Conservation (phyloP, 2,329 filamentous ascomycete species). For the Sporothrix schenckii region DNA sequence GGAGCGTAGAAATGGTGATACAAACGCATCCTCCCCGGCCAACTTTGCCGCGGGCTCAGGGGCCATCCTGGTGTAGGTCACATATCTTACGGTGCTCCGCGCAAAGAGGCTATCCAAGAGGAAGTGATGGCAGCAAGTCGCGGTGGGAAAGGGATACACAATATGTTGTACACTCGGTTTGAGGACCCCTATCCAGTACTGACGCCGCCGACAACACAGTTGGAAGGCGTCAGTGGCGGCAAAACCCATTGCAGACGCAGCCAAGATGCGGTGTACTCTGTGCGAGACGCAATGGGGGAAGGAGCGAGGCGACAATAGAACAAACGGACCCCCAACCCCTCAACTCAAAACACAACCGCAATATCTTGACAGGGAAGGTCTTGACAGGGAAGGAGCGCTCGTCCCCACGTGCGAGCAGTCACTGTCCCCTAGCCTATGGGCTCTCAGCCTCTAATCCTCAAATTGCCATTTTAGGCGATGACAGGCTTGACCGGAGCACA, state of each 20-base stretch:
- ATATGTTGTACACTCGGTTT: no score
- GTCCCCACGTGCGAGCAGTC: conserved; percentile 25
- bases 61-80: conserved; percentile 20
- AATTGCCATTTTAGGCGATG: conserved; percentile 14
- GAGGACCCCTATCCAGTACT: neutral
- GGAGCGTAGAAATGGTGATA: conserved; percentile 10
- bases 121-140: neutral
- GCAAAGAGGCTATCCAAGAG: neutral
- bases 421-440: conserved; percentile 17
- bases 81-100: conserved; percentile 4
- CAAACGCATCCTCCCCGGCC: neutral
- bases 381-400: neutral
- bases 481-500: conserved; percentile 7
- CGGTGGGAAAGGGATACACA: conserved; percentile 15
- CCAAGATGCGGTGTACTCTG: conserved; percentile 7
- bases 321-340: conserved; percentile 1
- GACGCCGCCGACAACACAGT: neutral
- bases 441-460: conserved; percentile 4
- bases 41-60: neutral
- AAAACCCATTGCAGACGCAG: neutral
- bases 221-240: conserved; percentile 11
- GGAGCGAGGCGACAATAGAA: neutral
- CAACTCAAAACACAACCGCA: conserved; percentile 23
- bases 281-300: neutral
- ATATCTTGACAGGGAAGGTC: neutral